These are phyloP conservation scores for Puccinia brachypodii DNA, from an alignment of 1,284 basidiomycete species.

Conservation along the genomic window DNA sequence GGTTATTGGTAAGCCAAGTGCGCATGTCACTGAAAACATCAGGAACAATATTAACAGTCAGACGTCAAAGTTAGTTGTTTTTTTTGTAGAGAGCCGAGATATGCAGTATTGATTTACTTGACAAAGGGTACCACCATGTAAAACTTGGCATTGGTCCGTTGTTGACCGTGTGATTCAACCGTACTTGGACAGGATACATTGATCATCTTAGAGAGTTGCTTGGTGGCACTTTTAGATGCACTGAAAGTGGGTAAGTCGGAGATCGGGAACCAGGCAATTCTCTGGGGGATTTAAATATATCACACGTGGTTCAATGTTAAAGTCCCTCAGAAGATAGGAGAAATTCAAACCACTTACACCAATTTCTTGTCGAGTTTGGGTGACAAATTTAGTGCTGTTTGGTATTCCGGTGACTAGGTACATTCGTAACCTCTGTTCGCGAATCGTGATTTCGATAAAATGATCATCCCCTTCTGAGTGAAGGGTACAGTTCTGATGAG, in stretches of 20 bases:
- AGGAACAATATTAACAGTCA: not conserved
- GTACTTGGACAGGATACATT: constrained; percentile 56
- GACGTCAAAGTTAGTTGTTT: not conserved
- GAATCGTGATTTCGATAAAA: constrained; percentile 82
- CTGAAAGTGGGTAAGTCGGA: constrained; percentile 86
- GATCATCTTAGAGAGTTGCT: constrained; percentile 60
- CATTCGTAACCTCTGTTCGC: constrained; percentile 78
- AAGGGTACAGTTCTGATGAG: constrained; percentile 47
- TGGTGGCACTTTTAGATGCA: constrained; percentile 66
- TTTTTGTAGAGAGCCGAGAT: not conserved
- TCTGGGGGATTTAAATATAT: constrained; percentile 61
- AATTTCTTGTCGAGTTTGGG: constrained; percentile 95
- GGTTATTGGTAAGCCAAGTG: constrained; percentile 33
- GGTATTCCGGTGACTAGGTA: constrained; percentile 89
- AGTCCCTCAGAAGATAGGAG: constrained; percentile 31
- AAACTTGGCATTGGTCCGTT: constrained; percentile 68
- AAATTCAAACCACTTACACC: constrained; percentile 66
- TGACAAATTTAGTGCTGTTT: constrained; percentile 85
- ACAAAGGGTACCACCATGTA: constrained; percentile 97
- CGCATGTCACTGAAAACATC: constrained; percentile 36
- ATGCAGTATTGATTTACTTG: constrained; percentile 61
- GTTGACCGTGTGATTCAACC: constrained; percentile 59
- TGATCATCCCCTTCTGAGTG: constrained; percentile 57
- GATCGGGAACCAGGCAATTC: constrained; percentile 94
- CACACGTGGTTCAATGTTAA: constrained; percentile 26